Percentiles rank a stretch among this genome's conserved stretches.
These are phyloP conservation scores for Alternaria postmessia DNA, from an alignment of 2,329 filamentous ascomycete species.

Conservation along the genomic window DNA sequence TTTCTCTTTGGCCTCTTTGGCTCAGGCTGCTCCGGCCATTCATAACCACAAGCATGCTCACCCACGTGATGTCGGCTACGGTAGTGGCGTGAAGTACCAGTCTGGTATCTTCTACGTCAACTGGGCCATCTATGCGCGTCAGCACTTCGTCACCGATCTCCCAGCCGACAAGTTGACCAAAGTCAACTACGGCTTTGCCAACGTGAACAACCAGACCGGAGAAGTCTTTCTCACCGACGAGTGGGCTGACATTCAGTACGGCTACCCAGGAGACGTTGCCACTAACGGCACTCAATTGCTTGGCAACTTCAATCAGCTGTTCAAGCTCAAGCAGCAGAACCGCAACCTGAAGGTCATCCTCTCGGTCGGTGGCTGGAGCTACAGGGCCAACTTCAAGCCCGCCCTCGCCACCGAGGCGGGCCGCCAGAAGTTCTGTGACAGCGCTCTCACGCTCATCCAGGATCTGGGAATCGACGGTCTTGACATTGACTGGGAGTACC, in stretches of 20 bases:
- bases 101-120: slow-evolving; percentile 76
- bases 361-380: slow-evolving; percentile 82
- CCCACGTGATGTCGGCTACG: background rate
- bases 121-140: slow-evolving; percentile 82
- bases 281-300: slow-evolving; percentile 74
- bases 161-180: slow-evolving; percentile 84
- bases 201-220: slow-evolving; percentile 78
- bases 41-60: slow-evolving; percentile 13
- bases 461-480: slow-evolving; percentile 73
- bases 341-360: slow-evolving; percentile 80
- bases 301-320: slow-evolving; percentile 80
- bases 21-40: slow-evolving; percentile 22
- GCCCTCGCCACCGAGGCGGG: slow-evolving; percentile 70
- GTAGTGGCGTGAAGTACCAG: slow-evolving; percentile 57
- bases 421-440: slow-evolving; percentile 71
- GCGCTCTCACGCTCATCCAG: slow-evolving; percentile 77
- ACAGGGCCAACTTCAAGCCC: slow-evolving; percentile 76
- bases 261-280: slow-evolving; percentile 72
- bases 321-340: slow-evolving; percentile 76
- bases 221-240: slow-evolving; percentile 61
- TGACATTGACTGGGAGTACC: slow-evolving; percentile 59
- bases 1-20: slow-evolving; percentile 27
- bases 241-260: slow-evolving; percentile 61
- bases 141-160: slow-evolving; percentile 83
- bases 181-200: slow-evolving; percentile 88